These are phyloP conservation scores for Mortierella sp. DNA, from an alignment of 371 early-diverging fungal species.

Conservation along the genomic window DNA sequence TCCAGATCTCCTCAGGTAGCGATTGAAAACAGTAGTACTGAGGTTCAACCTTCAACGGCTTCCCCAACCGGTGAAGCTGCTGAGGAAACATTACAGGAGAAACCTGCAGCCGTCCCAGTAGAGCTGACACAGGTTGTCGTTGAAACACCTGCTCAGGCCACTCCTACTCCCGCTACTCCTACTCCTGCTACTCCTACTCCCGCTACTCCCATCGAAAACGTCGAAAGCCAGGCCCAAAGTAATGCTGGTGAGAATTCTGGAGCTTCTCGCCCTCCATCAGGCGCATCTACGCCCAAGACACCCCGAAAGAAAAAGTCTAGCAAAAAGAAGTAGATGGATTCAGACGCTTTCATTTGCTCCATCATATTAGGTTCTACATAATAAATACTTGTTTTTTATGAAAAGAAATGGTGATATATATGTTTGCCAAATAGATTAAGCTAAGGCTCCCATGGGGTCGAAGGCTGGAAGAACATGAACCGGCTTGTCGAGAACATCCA, in stretches of 20 bases:
- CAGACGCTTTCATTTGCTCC: background rate
- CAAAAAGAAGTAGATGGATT: constrained; percentile 44
- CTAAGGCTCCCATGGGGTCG: constrained; percentile 79
- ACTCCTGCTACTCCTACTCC: too few species aligned
- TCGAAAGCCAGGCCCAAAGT: background rate
- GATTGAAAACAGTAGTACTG: background rate
- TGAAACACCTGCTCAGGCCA: constrained; percentile 3
- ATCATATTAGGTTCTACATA: background rate
- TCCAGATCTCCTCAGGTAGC: background rate
- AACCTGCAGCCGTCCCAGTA: constrained; percentile 9
- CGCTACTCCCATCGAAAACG: background rate
- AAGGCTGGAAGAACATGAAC: constrained; percentile 81
- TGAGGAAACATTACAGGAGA: constrained; percentile 4
- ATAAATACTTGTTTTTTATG: background rate
- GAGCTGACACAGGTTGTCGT: constrained; percentile 29
- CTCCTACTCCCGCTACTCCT: too few species aligned
- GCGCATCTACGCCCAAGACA: constrained; percentile 7
- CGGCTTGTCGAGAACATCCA: constrained; percentile 71
- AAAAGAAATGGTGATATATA: too few species aligned
- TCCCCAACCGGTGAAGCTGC: background rate
- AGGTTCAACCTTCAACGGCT: background rate
- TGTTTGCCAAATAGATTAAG: too few species aligned
- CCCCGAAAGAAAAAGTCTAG: constrained; percentile 41
- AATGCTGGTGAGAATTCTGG: background rate
- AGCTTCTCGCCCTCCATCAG: constrained; percentile 7